Conservation (phyloP, 148 eudicot genomes). For the Nyssa sinensis region DNA sequence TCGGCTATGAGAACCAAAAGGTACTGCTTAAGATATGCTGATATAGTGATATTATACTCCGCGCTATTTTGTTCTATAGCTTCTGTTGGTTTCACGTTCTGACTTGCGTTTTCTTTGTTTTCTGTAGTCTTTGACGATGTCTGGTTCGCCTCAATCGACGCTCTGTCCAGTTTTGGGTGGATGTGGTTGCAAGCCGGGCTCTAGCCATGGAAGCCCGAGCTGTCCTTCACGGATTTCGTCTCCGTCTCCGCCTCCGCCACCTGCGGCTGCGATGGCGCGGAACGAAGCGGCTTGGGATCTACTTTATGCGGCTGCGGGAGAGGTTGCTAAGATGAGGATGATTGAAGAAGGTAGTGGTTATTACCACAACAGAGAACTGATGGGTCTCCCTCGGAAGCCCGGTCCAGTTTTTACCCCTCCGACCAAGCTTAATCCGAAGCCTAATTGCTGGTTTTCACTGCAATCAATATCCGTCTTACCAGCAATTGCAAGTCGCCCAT, state of each 20-base stretch:
- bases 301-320: slow-evolving; percentile 56
- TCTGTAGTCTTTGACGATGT: slow-evolving; percentile 28
- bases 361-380: slow-evolving; percentile 28
- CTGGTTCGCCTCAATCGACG: slow-evolving; percentile 73
- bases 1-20: slow-evolving; percentile 22
- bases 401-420: slow-evolving; percentile 7
- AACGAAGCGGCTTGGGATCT: slow-evolving; percentile 38
- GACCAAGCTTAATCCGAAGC: slow-evolving; percentile 4
- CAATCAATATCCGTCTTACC: slow-evolving; percentile 23
- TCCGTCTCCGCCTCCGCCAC: slow-evolving; percentile 28
- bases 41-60: not conserved
- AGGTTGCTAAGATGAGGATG: slow-evolving; percentile 54
- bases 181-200: slow-evolving; percentile 27
- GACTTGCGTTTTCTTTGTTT: not conserved
- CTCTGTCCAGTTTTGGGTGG: slow-evolving; percentile 32
- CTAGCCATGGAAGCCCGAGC: slow-evolving; percentile 45
- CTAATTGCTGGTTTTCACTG: slow-evolving; percentile 22
- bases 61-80: not conserved
- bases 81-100: not conserved
- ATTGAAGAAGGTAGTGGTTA: slow-evolving; percentile 25
- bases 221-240: slow-evolving; percentile 31
- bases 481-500: slow-evolving; percentile 32
- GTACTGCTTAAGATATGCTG: slow-evolving; percentile 7
- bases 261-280: not conserved
- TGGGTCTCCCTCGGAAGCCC: slow-evolving; percentile 18